Evolutionary conservation across 2,329 filamentous ascomycete genomes (phyloP), one percentile per base, ranked within the genome.

Genomic region (Pseudogymnoascus sp.): DNA sequence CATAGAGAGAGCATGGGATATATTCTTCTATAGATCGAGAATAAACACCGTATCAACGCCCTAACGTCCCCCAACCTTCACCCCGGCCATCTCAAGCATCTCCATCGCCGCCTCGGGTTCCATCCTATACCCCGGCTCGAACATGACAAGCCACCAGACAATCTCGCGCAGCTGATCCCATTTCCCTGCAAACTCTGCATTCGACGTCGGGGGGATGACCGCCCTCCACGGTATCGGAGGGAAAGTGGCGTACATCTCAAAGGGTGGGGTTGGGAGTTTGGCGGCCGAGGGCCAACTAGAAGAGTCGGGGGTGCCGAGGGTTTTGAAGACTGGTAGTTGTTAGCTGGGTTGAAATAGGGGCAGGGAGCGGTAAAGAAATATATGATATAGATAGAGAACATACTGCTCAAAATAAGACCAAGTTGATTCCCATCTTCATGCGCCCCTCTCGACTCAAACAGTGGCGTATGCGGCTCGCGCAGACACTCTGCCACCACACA

Each of bases 341-440:
- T 52, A 52, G 45, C 45, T 30, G 14, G 45, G 25, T 30, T 16
- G 14, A 7, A 52, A 52, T 8, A 52, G 23, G 45, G 45, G 25
- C 9, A 6, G 4, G 42, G 5, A 16, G n/a, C 28, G 25, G 25
- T 1, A 22, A 14, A 30, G 25, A 28, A 28, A 33, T 33, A 33
- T 33, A 33, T 11, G 19, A 42, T 23, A 12, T 14, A 19, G 1
- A 14, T 22, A 52, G 2, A 28, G 5, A 12, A 52, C 25, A 52
- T 52, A 52, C 45, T 52, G 45, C 45, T 52, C 61, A 92, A 82
- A 62, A 99, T 93, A 60, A 99, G 79, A 0, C 91, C 90, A 39
- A 99, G 80, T 75, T 99, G 94, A 71, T 90, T 97, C 0, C 95
- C 94, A 60, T 97, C 82, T 68, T 96, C 91, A 64, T 84, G 79